Conservation (phyloP, 441 rosid species). For the Erodium moschatum region DNA sequence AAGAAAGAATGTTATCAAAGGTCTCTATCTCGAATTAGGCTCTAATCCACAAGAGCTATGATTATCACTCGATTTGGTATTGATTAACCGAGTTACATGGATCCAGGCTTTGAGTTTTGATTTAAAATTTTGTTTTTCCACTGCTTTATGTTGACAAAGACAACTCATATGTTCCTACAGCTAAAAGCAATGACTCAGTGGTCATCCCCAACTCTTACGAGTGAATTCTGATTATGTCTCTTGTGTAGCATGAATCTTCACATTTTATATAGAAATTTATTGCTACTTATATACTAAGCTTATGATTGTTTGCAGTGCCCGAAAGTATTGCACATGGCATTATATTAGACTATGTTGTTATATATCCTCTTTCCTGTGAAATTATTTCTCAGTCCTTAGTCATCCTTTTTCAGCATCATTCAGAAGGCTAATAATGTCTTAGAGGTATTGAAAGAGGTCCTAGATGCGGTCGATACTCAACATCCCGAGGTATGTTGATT, state of each 20-base stretch:
- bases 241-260: background rate
- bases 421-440: slow-evolving; percentile 82
- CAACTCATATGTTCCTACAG: too few species aligned
- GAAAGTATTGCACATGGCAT: background rate
- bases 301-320: background rate
- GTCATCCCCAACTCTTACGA: background rate
- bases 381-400: background rate
- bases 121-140: too few species aligned
- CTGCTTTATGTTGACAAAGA: too few species aligned
- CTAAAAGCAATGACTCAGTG: too few species aligned
- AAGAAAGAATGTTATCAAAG: too few species aligned
- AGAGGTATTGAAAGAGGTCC: slow-evolving; percentile 86
- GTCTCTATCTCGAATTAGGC: too few species aligned
- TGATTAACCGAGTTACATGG: too few species aligned
- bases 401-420: slow-evolving; percentile 46
- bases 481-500: slow-evolving; percentile 51
- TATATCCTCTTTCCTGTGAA: too few species aligned
- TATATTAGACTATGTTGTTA: background rate
- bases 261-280: background rate
- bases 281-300: background rate
- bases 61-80: too few species aligned
- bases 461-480: slow-evolving; percentile 77
- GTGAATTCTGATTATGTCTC: background rate
- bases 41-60: too few species aligned
- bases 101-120: too few species aligned